Conservation (phyloP, 225 moss, liverwort and hornwort genomes). For the Pseudisothecium myosuroides region DNA sequence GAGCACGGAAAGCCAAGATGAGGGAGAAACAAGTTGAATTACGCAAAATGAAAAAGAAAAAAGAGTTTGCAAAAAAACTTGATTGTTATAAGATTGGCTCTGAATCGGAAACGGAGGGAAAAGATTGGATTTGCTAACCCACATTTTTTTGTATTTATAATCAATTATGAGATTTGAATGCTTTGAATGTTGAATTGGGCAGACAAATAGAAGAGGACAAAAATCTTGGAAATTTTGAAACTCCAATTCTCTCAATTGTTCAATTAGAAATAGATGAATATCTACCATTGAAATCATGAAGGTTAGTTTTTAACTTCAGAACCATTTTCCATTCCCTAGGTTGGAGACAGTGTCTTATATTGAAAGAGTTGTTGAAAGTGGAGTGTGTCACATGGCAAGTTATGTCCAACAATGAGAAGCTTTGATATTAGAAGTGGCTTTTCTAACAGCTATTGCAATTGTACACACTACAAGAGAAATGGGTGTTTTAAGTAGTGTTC, state of each 20-base stretch:
- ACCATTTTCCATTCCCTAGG: fast-evolving
- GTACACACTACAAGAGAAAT: too few species aligned
- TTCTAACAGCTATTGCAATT: too few species aligned
- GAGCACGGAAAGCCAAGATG: neutral
- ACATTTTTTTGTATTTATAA: neutral
- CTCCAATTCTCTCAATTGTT: neutral
- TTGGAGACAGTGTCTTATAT: too few species aligned
- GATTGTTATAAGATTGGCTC: neutral
- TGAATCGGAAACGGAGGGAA: neutral
- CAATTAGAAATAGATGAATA: neutral
- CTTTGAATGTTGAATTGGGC: neutral
- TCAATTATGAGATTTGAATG: too few species aligned
- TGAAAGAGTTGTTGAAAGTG: neutral
- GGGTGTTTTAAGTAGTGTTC: too few species aligned
- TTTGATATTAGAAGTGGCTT: fast-evolving
- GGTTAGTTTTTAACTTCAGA: too few species aligned
- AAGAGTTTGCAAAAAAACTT: neutral
- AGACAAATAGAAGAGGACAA: neutral
- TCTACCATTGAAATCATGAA: neutral
- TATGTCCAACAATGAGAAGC: neutral
- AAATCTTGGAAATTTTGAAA: neutral
- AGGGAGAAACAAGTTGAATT: neutral
- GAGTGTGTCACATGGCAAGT: fast-evolving
- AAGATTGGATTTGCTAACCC: neutral
- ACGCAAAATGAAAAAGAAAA: neutral